Evolutionary conservation across 2,329 filamentous ascomycete genomes (phyloP).

Genomic region (Venturia pyrina): DNA sequence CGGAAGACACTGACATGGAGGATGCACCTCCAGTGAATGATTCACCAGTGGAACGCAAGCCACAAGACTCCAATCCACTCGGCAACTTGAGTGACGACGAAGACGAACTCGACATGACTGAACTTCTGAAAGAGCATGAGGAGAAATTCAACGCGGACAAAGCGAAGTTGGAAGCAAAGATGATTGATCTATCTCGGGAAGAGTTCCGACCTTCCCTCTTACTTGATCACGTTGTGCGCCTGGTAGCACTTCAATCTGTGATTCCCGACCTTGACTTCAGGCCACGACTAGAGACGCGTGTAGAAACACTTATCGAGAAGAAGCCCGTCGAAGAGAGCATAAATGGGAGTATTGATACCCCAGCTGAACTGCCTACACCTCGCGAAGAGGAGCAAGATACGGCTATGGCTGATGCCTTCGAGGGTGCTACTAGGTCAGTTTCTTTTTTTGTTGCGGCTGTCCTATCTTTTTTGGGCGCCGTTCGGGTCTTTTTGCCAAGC

Average conservation of each 20-base stretch:
- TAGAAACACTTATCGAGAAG: slow-evolving; percentile 1
- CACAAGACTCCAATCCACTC: slow-evolving; percentile 1
- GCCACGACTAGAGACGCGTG: not conserved
- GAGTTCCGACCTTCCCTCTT: slow-evolving; percentile 10
- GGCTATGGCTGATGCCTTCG: slow-evolving; percentile 1
- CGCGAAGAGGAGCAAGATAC: slow-evolving; percentile 5
- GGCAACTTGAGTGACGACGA: slow-evolving; percentile 8
- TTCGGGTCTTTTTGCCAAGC: not conserved
- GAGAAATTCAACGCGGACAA: slow-evolving; percentile 13
- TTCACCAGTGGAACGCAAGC: not conserved
- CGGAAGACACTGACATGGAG: slow-evolving; percentile 6
- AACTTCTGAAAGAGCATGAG: slow-evolving; percentile 9
- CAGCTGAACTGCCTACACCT: not conserved
- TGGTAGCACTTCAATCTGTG: slow-evolving; percentile 8
- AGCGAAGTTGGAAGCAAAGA: slow-evolving; percentile 9
- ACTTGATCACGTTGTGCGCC: slow-evolving; percentile 7
- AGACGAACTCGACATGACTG: slow-evolving; percentile 10
- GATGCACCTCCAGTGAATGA: not conserved
- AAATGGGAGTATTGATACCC: not conserved
- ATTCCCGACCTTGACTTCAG: slow-evolving; percentile 5
- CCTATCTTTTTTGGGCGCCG: not conserved
- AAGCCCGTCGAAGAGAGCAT: not conserved
- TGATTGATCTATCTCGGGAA: slow-evolving; percentile 11
- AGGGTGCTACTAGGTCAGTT: slow-evolving; percentile 1
- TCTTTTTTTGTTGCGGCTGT: not conserved